Base-by-base conservation (phyloP, 2,329 filamentous ascomycete genomes). In the Apiospora koreana region DNA sequence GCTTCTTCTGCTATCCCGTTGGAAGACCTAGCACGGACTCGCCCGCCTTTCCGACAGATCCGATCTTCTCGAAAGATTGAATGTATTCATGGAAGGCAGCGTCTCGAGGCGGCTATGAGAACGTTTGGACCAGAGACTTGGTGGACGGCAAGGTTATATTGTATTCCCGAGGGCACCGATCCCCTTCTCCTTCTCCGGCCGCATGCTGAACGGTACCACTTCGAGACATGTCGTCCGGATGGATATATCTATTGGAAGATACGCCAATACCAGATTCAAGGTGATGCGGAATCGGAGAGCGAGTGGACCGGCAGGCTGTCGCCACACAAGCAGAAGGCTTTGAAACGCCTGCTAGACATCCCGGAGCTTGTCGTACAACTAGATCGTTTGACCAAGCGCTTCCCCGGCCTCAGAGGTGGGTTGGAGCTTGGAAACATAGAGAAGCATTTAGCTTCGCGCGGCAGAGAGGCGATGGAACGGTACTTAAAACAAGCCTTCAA, bases 61-160 rank as follows among this genome's bases (percentile, higher is more conserved):
- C 50, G 50, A 58, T 35, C 25, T 2, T 58, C 28, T 38, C 50
- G 50, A 58, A 58, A 58, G 50, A 58, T 58, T 38, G 28, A 58
- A 58, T 69, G 38, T 14, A 28, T 69, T 23, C 14, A 69, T 23
- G 38, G 67, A 23, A 38, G 67, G 67, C 38, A 58, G n/a, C 48
- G 67, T 21, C 46, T 58, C 31, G 46, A 38, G 25, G 50, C 50
- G 5, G 67, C 67, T 25, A 62, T 41, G 8, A 54, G 28, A 45
- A 62, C 67, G 35, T 69, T 41, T 69, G 67, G 50, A 23, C 10
- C 23, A 21, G n/a, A 64, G 67, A 31, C 35, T 18, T 69, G 38
- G 48, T 69, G 50, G 67, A 58, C 67, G 31, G 67, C 42, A 23
- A 58, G n/a, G 67, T 23, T 69, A 54, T 69, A 42, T 62, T 64